Evolutionary conservation across 2,329 filamentous ascomycete genomes (phyloP).

Genomic region (Paecilomyces variotii): DNA sequence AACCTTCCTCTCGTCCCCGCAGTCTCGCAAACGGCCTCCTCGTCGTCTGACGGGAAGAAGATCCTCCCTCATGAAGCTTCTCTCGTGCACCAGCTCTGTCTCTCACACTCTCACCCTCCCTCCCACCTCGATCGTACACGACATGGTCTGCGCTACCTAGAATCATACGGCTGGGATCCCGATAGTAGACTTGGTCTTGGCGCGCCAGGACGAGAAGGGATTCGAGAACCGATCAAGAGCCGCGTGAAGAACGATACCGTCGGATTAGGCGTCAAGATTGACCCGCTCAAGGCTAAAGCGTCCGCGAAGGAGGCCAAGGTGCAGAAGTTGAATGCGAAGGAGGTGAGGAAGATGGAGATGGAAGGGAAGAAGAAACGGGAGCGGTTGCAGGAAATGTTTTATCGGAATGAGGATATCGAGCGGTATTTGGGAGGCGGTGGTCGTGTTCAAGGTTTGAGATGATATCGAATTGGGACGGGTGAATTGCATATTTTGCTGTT

Average conservation of each 20-base stretch:
- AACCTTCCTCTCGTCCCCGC: constrained; percentile 43
- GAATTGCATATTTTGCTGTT: too few relatives aligned
- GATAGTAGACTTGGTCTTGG: constrained; percentile 63
- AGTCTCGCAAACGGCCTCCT: constrained; percentile 13
- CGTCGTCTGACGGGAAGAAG: constrained; percentile 11
- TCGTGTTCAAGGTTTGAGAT: background rate
- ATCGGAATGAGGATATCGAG: constrained; percentile 65
- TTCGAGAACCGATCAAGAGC: constrained; percentile 66
- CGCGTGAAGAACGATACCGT: constrained; percentile 64
- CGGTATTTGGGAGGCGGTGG: constrained; percentile 54
- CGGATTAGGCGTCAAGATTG: constrained; percentile 56
- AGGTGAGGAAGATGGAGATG: constrained; percentile 53
- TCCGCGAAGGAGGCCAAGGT: constrained; percentile 33
- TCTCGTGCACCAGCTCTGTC: constrained; percentile 49
- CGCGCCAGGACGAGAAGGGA: constrained; percentile 56
- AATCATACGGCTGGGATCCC: constrained; percentile 53
- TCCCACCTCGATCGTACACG: constrained; percentile 51
- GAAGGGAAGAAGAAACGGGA: constrained; percentile 57
- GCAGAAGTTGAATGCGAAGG: constrained; percentile 59
- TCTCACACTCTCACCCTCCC: constrained; percentile 50
- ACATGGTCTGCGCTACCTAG: constrained; percentile 48
- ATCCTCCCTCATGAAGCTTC: constrained; percentile 40
- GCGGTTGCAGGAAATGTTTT: constrained; percentile 62
- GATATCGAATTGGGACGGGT: too few relatives aligned
- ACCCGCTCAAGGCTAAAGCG: constrained; percentile 14